Conservation (phyloP, 768 basidiomycete genomes). For the Collybia mongolica region DNA sequence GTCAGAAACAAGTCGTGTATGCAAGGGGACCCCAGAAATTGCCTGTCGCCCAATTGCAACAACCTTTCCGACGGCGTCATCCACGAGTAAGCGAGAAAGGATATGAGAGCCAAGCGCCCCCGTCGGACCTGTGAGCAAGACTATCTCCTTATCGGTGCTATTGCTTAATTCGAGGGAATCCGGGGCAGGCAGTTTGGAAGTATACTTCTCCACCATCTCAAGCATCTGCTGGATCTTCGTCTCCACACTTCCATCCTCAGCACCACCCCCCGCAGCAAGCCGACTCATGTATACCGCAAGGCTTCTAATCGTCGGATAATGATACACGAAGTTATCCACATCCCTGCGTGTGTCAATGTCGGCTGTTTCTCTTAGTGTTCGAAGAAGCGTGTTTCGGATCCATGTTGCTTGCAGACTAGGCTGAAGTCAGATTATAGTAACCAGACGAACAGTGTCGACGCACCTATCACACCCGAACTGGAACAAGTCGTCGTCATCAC, state of each 20-base stretch:
- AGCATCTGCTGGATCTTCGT: too few relatives aligned
- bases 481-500: slow-evolving; percentile 32
- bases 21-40: slow-evolving; percentile 13
- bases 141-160: too few relatives aligned
- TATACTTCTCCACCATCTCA: too few relatives aligned
- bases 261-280: too few relatives aligned
- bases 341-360: slow-evolving; percentile 16
- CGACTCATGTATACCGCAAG: slow-evolving; percentile 6
- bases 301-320: slow-evolving; percentile 18
- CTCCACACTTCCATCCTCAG: too few relatives aligned
- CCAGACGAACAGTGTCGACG: background rate
- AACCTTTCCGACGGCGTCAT: too few relatives aligned
- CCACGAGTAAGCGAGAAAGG: too few relatives aligned
- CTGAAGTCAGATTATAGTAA: background rate
- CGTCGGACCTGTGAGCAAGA: too few relatives aligned
- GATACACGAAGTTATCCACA: slow-evolving; percentile 20
- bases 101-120: too few relatives aligned
- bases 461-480: slow-evolving; percentile 34
- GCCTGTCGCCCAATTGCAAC: too few relatives aligned
- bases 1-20: slow-evolving; percentile 23
- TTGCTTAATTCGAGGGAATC: too few relatives aligned
- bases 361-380: slow-evolving; percentile 13
- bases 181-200: too few relatives aligned
- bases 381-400: slow-evolving; percentile 24
- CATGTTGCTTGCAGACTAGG: slow-evolving; percentile 25